Conservation (phyloP, 2,329 filamentous ascomycete species). For the Ceratocystiopsis brevicomis region DNA sequence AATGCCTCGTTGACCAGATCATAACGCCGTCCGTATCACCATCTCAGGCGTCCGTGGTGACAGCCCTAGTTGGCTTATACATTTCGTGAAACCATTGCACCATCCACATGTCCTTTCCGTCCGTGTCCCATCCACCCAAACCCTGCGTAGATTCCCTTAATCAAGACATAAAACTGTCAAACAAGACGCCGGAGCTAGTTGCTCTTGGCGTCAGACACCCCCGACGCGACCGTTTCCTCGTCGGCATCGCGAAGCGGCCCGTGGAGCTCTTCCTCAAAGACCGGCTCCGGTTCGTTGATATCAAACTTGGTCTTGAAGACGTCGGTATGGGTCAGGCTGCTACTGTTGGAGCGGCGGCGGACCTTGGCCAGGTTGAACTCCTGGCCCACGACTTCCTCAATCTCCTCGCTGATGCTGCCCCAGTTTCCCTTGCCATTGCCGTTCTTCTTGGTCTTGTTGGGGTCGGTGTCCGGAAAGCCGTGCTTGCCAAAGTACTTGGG, state of each 20-base stretch:
- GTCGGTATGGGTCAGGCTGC: conserved; percentile 43
- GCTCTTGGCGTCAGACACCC: conserved; percentile 24
- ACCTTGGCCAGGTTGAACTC: conserved; percentile 72
- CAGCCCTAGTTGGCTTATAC: background rate
- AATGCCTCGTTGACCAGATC: conserved; percentile 1
- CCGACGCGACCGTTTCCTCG: conserved; percentile 37
- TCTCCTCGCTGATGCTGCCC: conserved; percentile 69
- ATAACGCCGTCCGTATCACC: conserved; percentile 5
- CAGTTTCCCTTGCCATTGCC: conserved; percentile 86
- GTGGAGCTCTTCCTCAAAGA: conserved; percentile 76
- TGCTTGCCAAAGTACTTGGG: conserved; percentile 88
- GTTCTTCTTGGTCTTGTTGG: conserved; percentile 93
- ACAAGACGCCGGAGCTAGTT: background rate
- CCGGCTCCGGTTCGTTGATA: conserved; percentile 68
- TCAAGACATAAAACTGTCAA: background rate
- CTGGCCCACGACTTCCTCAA: conserved; percentile 62
- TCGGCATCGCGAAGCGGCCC: conserved; percentile 42
- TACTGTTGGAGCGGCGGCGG: conserved; percentile 85
- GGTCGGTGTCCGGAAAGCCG: conserved; percentile 62
- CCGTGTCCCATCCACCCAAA: background rate
- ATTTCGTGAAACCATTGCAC: conserved; percentile 1
- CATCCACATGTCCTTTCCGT: background rate
- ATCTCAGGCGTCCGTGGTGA: background rate
- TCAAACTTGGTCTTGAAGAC: conserved; percentile 96
- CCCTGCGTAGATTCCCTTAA: conserved; percentile 1